Evolutionary conservation across 2,329 filamentous ascomycete species (phyloP), one percentile per base, ranked within the genome.

Genomic region (Clonostachys solani): DNA sequence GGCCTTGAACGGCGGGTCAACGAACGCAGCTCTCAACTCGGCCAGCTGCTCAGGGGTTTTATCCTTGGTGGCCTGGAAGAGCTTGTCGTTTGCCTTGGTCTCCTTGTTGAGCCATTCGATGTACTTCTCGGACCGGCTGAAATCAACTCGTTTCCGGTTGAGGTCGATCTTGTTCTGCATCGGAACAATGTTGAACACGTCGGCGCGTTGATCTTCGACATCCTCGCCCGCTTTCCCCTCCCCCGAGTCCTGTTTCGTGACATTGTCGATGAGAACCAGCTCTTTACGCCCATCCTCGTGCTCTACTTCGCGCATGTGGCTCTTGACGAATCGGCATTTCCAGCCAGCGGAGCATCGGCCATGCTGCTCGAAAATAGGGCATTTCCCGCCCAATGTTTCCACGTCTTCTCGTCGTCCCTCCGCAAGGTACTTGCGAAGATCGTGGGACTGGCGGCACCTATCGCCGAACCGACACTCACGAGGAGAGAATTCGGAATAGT

Each of bases 281-380:
- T 97, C 92, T 58, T 88, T 90, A 55, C 81, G 80, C 9, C 91
- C 92, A 63, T 95, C 92, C 46, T 85, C 83, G 17, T 75, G 82
- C 54, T 87, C 81, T 19, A 88, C 68, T 67, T 97, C 92, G 52
- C 84, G 77, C 57, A 90, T 94, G 67, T 99, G 94, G 52, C 89
- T 95, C 52, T 80, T 80, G 34, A 89, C 87, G 60, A 96, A 95
- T 18, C 92, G 86, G 64, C 94, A 99, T 64, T 92, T 95, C 92
- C 92, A 99, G 6, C 94, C 94, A 13, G 86, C 81, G 43, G 81
- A 78, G 58, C 94, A 99, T 51, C 76, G 81, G 12, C 92, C 92
- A 53, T 86, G 81, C 15, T 75, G 73, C 54, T 89, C 84, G 65
- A 83, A 96, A 9, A 95, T 79, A 1, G 92, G 92, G 60, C 94